These are phyloP conservation scores for Microbotryum lychnidis-dioicae DNA, from an alignment of 1,284 basidiomycete species.

Conservation along the genomic window DNA sequence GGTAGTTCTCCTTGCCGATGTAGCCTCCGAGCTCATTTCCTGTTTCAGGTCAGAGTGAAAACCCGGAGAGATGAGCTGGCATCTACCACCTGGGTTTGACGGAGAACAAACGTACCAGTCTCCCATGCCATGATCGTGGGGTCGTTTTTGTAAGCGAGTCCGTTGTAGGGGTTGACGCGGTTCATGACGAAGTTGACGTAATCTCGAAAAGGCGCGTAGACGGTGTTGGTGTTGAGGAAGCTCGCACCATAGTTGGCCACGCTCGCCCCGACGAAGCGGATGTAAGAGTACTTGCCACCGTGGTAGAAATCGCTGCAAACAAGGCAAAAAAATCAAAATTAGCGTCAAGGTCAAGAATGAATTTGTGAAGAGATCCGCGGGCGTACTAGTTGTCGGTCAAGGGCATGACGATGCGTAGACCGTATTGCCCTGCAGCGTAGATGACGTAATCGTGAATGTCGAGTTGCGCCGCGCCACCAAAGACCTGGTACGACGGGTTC, in stretches of 20 bases:
- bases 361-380: not conserved
- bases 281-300: conserved; percentile 22
- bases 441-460: conserved; percentile 14
- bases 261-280: not conserved
- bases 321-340: not conserved
- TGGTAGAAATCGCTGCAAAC: not conserved
- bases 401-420: conserved; percentile 13
- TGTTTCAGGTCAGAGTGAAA: too few relatives aligned
- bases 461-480: not conserved
- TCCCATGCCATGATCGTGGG: conserved; percentile 31
- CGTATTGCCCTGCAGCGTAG: conserved; percentile 25
- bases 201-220: conserved; percentile 3
- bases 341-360: not conserved
- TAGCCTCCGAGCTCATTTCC: conserved; percentile 26
- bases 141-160: conserved; percentile 22
- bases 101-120: conserved; percentile 10
- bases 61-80: too few relatives aligned
- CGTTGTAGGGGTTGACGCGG: conserved; percentile 25
- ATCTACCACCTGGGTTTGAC: too few relatives aligned
- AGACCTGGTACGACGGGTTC: too few relatives aligned
- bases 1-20: conserved; percentile 15
- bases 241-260: conserved; percentile 3
- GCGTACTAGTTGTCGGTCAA: conserved; percentile 20
- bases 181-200: conserved; percentile 10
- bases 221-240: conserved; percentile 12